Conservation (phyloP, 495 filamentous ascomycete species). For the Podospora didyma region DNA sequence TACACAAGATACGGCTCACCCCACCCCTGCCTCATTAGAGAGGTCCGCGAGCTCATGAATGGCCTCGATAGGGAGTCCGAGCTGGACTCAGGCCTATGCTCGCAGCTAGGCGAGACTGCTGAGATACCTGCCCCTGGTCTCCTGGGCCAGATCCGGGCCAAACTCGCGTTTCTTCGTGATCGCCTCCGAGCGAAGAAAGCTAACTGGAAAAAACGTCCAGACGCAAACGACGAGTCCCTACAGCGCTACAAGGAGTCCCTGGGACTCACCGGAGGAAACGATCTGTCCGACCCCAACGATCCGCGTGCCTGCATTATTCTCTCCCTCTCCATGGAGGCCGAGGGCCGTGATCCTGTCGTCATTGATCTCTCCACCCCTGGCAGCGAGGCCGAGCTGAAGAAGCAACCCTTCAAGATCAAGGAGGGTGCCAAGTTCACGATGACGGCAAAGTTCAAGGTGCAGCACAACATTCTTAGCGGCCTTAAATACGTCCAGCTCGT, state of each 20-base stretch:
- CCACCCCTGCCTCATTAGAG: neutral
- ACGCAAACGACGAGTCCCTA: slow-evolving; percentile 81
- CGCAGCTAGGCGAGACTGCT: no score
- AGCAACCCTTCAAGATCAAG: slow-evolving; percentile 94
- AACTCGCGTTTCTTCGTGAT: no score
- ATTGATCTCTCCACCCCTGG: slow-evolving; percentile 70
- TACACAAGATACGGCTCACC: neutral
- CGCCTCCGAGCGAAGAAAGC: no score
- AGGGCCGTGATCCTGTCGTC: slow-evolving; percentile 74
- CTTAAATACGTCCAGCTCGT: slow-evolving; percentile 92
- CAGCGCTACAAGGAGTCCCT: slow-evolving; percentile 96
- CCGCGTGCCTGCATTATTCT: slow-evolving; percentile 84
- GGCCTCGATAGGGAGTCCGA: no score
- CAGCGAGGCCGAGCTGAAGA: slow-evolving; percentile 67
- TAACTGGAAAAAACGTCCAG: slow-evolving; percentile 30
- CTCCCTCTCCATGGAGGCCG: slow-evolving; percentile 76
- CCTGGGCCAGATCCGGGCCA: no score
- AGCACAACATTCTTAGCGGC: slow-evolving; percentile 90
- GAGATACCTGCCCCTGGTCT: no score
- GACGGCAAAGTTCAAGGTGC: slow-evolving; percentile 88
- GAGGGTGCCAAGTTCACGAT: slow-evolving; percentile 89
- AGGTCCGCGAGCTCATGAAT: no score
- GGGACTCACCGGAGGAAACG: slow-evolving; percentile 63
- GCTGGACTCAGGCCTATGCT: no score
- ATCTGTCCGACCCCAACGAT: slow-evolving; percentile 69